Percentiles rank a stretch among this genome's conserved stretches.
These are phyloP conservation scores for Diospyros kaki DNA, from an alignment of 148 eudicot genomes.

Conservation along the genomic window DNA sequence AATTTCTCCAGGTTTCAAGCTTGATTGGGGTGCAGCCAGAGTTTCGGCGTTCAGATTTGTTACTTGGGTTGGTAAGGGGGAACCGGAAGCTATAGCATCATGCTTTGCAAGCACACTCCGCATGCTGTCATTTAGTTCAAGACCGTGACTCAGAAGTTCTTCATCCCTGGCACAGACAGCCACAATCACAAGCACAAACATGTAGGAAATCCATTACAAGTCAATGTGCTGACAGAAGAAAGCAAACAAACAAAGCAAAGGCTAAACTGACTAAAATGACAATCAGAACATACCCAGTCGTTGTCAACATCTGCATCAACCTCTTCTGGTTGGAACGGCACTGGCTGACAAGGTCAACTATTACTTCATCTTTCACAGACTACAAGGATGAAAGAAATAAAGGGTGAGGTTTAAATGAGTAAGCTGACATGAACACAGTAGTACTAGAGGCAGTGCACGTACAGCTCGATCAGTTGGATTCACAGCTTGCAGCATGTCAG, in stretches of 20 bases:
- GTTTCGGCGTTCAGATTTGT: constrained; percentile 16
- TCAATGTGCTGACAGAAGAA: background rate
- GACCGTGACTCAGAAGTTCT: constrained; percentile 77
- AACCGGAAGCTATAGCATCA: constrained; percentile 84
- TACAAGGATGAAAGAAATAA: constrained; percentile 22
- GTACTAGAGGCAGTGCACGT: constrained; percentile 16
- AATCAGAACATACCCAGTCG: constrained; percentile 47
- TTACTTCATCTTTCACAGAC: constrained; percentile 92
- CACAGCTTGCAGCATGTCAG: constrained; percentile 91
- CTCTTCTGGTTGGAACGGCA: constrained; percentile 89
- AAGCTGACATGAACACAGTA: background rate
- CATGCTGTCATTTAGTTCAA: constrained; percentile 76
- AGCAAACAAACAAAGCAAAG: constrained; percentile 1
- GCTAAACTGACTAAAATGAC: background rate
- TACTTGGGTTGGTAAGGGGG: constrained; percentile 45
- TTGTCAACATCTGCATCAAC: constrained; percentile 76
- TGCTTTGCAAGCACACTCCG: constrained; percentile 76
- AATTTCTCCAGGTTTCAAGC: constrained; percentile 28
- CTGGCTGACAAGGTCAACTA: constrained; percentile 76
- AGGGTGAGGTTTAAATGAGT: background rate
- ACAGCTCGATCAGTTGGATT: constrained; percentile 71
- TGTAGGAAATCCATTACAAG: background rate
- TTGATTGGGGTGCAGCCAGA: constrained; percentile 20
- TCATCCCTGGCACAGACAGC: constrained; percentile 54
- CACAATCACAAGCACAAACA: background rate